Percentiles rank a stretch among this genome's conserved stretches.
These are phyloP conservation scores for Tolypocladium ophioglossoides DNA, from an alignment of 2,329 filamentous ascomycete species.

Conservation along the genomic window DNA sequence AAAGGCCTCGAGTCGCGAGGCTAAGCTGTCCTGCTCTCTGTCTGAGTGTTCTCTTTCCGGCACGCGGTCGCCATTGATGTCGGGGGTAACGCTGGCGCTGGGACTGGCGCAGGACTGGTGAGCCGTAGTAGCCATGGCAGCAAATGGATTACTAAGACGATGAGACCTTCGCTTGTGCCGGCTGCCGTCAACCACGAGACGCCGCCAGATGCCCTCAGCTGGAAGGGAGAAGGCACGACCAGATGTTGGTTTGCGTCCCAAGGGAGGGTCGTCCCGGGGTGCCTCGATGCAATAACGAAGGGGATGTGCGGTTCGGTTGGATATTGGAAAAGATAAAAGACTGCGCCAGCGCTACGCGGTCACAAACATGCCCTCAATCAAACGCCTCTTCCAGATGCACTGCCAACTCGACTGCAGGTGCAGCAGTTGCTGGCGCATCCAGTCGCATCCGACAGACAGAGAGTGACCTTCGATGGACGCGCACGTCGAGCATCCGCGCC, in stretches of 20 bases:
- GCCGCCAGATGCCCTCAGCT: not conserved
- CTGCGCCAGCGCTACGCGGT: not conserved
- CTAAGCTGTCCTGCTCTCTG: not conserved
- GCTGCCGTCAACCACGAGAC: not conserved
- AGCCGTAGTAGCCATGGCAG: not conserved
- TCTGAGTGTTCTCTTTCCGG: not conserved
- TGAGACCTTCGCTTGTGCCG: not conserved
- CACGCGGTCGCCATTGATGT: not conserved
- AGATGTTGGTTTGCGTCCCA: not conserved
- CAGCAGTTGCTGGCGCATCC: not conserved
- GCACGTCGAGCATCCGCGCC: not conserved
- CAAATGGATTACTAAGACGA: not conserved
- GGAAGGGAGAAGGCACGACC: not conserved
- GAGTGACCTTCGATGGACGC: not conserved
- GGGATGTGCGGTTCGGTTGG: not conserved
- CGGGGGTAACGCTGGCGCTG: not conserved
- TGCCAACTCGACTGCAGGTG: not conserved
- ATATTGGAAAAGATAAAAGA: not conserved
- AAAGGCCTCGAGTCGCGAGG: slow-evolving; percentile 2
- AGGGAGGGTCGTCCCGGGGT: not conserved
- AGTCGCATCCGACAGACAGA: not conserved
- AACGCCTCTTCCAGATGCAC: not conserved
- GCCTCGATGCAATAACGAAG: not conserved
- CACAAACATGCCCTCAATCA: not conserved
- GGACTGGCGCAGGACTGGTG: not conserved